phyloP scores from a whole-genome alignment of 108 stramenopile species.

The Nitzschia palea region DNA sequence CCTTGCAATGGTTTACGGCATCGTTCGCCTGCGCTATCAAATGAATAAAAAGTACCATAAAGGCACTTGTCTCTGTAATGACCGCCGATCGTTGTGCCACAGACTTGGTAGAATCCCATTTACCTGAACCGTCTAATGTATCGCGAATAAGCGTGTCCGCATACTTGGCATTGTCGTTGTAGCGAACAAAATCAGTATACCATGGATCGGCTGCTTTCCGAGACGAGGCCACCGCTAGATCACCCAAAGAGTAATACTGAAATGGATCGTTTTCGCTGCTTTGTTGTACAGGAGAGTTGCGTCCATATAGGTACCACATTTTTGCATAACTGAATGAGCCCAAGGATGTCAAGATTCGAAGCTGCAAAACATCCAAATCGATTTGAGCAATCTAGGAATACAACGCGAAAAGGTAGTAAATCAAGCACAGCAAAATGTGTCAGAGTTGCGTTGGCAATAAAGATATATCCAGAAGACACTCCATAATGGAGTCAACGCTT shows the following conservation, averaged over 20 bases:
- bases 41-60: constrained; percentile 70
- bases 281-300: constrained; percentile 51
- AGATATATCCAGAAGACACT: too few relatives aligned
- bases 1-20: constrained; percentile 50
- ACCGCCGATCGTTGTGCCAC: constrained; percentile 45
- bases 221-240: constrained; percentile 46
- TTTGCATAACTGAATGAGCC: constrained; percentile 50
- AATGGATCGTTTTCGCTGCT: constrained; percentile 56
- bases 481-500: too few relatives aligned
- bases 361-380: constrained; percentile 77
- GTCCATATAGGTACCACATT: constrained; percentile 67
- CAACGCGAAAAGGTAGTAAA: background rate
- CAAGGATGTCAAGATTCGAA: constrained; percentile 41
- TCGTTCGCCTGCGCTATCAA: constrained; percentile 55
- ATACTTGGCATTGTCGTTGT: constrained; percentile 52
- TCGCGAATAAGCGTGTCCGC: constrained; percentile 56
- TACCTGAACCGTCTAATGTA: constrained; percentile 52
- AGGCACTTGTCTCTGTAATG: constrained; percentile 54
- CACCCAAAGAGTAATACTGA: constrained; percentile 51
- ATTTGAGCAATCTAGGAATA: constrained; percentile 25
- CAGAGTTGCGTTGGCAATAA: too few relatives aligned
- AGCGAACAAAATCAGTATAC: constrained; percentile 51
- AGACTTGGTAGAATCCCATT: constrained; percentile 47
- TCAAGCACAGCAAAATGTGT: too few relatives aligned
- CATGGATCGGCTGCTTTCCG: constrained; percentile 61